Evolutionary conservation across 495 filamentous ascomycete species (phyloP).

Genomic region (Penicillium canescens): DNA sequence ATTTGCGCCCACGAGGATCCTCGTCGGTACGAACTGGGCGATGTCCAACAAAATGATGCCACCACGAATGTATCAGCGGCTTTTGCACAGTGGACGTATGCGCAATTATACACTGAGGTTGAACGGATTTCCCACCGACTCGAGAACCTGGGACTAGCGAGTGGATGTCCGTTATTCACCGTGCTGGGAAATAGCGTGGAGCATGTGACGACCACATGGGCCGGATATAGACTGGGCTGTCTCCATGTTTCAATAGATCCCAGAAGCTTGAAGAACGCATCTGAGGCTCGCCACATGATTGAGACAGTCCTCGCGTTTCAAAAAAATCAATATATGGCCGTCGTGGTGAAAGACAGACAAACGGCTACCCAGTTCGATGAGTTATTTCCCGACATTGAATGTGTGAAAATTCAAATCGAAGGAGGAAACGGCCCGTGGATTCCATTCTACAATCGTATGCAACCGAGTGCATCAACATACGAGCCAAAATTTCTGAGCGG

Average conservation of each 20-base stretch:
- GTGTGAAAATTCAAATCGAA: constrained; percentile 13
- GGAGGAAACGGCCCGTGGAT: constrained; percentile 13
- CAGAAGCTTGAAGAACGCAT: constrained; percentile 2
- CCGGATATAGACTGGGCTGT: constrained; percentile 19
- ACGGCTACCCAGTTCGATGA: too few species aligned
- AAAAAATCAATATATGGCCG: constrained; percentile 1
- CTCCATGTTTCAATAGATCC: constrained; percentile 20
- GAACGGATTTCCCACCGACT: constrained; percentile 10
- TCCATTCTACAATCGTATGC: constrained; percentile 11
- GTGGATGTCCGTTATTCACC: constrained; percentile 11
- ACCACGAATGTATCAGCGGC: neutral
- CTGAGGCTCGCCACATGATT: constrained; percentile 19
- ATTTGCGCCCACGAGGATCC: constrained; percentile 16
- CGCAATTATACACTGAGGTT: constrained; percentile 7
- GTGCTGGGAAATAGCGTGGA: constrained; percentile 17
- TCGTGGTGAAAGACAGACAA: too few species aligned
- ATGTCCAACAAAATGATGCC: neutral
- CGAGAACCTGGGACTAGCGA: neutral
- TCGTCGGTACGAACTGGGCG: constrained; percentile 8
- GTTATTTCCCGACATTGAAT: too few species aligned
- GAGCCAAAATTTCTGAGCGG: neutral
- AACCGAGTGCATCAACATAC: neutral
- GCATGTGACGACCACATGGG: constrained; percentile 20
- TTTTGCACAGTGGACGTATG: constrained; percentile 21
- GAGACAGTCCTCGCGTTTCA: constrained; percentile 8